These are phyloP conservation scores for Copromyces sp. DNA, from an alignment of 495 filamentous ascomycete species.

Conservation along the genomic window DNA sequence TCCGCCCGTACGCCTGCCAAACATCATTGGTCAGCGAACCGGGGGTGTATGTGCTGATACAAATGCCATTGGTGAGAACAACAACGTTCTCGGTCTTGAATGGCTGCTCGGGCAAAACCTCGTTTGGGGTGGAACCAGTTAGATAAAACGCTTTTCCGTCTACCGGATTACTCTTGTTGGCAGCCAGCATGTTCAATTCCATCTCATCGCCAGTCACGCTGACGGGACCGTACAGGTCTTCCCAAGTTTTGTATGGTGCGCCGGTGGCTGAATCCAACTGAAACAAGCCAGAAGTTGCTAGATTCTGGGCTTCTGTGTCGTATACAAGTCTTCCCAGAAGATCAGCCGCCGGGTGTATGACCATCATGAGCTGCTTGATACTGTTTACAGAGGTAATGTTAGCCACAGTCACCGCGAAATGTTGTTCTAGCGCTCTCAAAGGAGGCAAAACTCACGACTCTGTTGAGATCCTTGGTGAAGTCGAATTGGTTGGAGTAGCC, in stretches of 20 bases:
- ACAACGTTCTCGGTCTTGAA: constrained; percentile 30
- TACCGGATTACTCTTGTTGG: constrained; percentile 24
- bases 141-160: constrained; percentile 10
- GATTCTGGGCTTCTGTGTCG: neutral
- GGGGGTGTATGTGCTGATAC: constrained; percentile 50
- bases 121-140: constrained; percentile 13
- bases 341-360: constrained; percentile 28
- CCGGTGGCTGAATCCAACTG: constrained; percentile 11
- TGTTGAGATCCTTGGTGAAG: constrained; percentile 34
- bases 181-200: constrained; percentile 7
- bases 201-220: neutral
- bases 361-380: no score
- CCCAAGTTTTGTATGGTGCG: neutral
- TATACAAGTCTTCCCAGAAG: constrained; percentile 23
- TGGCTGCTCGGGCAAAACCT: constrained; percentile 19
- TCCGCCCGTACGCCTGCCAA: no score
- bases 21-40: no score
- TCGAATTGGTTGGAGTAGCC: constrained; percentile 39
- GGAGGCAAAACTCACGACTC: neutral
- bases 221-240: neutral
- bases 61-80: constrained; percentile 50
- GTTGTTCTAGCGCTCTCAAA: no score
- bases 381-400: neutral
- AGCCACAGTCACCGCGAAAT: constrained; percentile 38
- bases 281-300: neutral